Percentiles rank a stretch among this genome's conserved stretches.
phyloP scores from a whole-genome alignment of 805 yeast genomes.

The Nakazawaea siamensis region DNA sequence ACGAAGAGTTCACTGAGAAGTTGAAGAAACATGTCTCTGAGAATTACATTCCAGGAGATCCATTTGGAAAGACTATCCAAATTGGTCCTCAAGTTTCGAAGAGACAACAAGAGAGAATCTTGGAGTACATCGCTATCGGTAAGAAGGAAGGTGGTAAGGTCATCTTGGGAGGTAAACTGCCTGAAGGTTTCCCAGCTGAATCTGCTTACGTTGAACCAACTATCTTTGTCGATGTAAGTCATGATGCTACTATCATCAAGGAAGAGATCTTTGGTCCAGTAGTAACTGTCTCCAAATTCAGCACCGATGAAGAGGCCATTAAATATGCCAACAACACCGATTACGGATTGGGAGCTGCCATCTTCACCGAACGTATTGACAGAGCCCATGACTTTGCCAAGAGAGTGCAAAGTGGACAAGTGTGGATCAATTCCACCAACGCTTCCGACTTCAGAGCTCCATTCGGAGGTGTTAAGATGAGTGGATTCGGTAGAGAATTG shows the following conservation, averaged over 20 bases:
- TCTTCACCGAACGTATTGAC: slow-evolving; percentile 56
- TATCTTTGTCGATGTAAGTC: slow-evolving; percentile 59
- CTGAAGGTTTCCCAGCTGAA: slow-evolving; percentile 36
- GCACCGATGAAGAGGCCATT: slow-evolving; percentile 56
- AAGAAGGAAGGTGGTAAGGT: slow-evolving; percentile 62
- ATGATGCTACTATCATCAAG: slow-evolving; percentile 53
- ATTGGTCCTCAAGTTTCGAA: slow-evolving; percentile 73
- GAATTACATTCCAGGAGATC: slow-evolving; percentile 52
- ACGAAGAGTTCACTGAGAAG: slow-evolving; percentile 31
- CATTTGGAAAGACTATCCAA: slow-evolving; percentile 56
- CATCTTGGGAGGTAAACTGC: slow-evolving; percentile 58
- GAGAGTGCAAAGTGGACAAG: slow-evolving; percentile 59
- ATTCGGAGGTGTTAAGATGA: slow-evolving; percentile 62
- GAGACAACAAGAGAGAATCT: slow-evolving; percentile 58
- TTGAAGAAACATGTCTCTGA: slow-evolving; percentile 28
- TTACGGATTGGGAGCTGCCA: slow-evolving; percentile 75
- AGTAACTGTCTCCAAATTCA: slow-evolving; percentile 59
- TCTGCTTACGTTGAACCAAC: slow-evolving; percentile 70
- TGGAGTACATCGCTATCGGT: slow-evolving; percentile 60
- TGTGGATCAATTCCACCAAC: slow-evolving; percentile 54
- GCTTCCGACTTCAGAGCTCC: slow-evolving; percentile 51
- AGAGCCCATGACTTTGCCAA: slow-evolving; percentile 56
- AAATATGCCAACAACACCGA: slow-evolving; percentile 57
- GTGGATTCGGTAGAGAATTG: slow-evolving; percentile 50
- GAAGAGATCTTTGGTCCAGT: slow-evolving; percentile 84